Percentiles rank a stretch among this genome's conserved stretches.
Evolutionary conservation across 371 early-diverging fungal genomes (phyloP).

Genomic region (Mortierella sp.): DNA sequence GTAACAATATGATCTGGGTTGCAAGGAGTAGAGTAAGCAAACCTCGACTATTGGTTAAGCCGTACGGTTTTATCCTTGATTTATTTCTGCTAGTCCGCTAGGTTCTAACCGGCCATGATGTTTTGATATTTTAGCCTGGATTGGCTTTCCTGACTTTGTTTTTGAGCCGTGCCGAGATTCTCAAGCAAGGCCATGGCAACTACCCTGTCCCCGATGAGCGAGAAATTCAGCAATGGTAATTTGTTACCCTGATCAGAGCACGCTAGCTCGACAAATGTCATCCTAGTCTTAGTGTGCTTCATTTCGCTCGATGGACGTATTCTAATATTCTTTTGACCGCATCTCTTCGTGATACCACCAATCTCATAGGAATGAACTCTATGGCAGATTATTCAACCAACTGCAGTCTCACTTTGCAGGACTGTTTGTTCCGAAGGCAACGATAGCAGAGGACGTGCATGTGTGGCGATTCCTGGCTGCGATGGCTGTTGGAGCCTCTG

Average conservation of each 20-base stretch:
- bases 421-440: constrained; percentile 77
- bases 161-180: constrained; percentile 88
- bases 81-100: constrained; percentile 1
- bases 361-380: constrained; percentile 62
- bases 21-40: constrained; percentile 75
- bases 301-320: neutral
- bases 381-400: constrained; percentile 77
- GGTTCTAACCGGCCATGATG: neutral
- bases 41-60: neutral
- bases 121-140: constrained; percentile 64
- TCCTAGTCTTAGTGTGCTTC: neutral
- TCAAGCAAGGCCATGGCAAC: constrained; percentile 79
- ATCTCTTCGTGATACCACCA: neutral
- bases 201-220: constrained; percentile 66
- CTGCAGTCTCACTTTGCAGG: constrained; percentile 81
- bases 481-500: constrained; percentile 91
- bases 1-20: constrained; percentile 86
- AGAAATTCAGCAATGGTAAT: constrained; percentile 76
- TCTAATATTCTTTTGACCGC: no score
- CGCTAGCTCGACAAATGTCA: no score
- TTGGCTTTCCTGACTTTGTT: constrained; percentile 90
- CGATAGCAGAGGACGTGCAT: constrained; percentile 85
- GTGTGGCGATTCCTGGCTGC: constrained; percentile 99
- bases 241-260: neutral
- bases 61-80: neutral